Percentiles rank a stretch among this genome's conserved stretches.
Conservation (phyloP, 495 filamentous ascomycete genomes). For the Aspergillus olivimuriae region DNA sequence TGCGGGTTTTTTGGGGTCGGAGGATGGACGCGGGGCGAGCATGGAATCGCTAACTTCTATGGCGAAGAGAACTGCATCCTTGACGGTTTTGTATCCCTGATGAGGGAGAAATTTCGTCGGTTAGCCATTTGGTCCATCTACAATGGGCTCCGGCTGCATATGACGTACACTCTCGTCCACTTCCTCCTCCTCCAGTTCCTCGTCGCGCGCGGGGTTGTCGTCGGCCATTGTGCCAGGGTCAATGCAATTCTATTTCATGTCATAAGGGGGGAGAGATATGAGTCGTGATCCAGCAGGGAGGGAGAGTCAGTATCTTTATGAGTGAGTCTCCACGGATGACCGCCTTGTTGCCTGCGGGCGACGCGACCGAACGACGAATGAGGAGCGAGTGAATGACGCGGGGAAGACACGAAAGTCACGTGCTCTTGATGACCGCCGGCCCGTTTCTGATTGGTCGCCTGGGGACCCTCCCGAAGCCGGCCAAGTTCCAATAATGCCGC, state of each 20-base stretch:
- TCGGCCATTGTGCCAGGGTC: slow-evolving; percentile 43
- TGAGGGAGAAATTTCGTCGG: too few relatives aligned
- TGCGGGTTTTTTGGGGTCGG: slow-evolving; percentile 64
- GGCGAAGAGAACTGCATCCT: slow-evolving; percentile 95
- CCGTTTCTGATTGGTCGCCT: slow-evolving; percentile 21
- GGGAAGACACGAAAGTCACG: slow-evolving; percentile 32
- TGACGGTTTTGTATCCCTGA: slow-evolving; percentile 88
- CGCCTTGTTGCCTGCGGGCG: not conserved
- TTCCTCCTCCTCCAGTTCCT: slow-evolving; percentile 62
- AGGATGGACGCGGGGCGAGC: slow-evolving; percentile 59
- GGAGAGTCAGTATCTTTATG: too few relatives aligned
- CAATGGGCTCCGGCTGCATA: not conserved
- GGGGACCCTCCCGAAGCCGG: slow-evolving; percentile 6
- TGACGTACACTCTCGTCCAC: slow-evolving; percentile 61
- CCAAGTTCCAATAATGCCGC: slow-evolving; percentile 9
- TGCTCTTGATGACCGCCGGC: slow-evolving; percentile 30
- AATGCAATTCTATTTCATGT: too few relatives aligned
- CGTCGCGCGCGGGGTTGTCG: slow-evolving; percentile 33
- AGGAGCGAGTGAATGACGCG: not conserved
- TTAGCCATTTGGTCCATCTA: too few relatives aligned
- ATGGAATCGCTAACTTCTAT: slow-evolving; percentile 93
- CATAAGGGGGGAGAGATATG: slow-evolving; percentile 1
- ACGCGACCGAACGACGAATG: not conserved
- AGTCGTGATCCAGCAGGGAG: too few relatives aligned
- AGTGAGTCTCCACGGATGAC: too few relatives aligned